phyloP scores from a whole-genome alignment of 345 rosid genomes.

The Moringa oleifera region DNA sequence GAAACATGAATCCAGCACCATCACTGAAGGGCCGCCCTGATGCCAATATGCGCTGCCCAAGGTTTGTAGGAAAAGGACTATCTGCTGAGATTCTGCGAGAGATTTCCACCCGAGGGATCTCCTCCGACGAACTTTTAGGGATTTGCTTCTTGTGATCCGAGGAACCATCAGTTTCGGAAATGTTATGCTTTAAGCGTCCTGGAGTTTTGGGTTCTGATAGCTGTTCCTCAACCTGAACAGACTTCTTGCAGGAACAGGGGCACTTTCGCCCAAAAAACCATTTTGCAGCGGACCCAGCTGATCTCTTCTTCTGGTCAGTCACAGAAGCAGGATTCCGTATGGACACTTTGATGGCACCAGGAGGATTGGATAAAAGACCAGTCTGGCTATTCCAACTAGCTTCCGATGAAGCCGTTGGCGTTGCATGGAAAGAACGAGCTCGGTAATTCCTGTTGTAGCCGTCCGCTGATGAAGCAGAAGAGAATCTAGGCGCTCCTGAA shows the following conservation, averaged over 20 bases:
- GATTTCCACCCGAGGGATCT: background rate
- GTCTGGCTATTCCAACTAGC: constrained; percentile 94
- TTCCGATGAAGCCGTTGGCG: constrained; percentile 74
- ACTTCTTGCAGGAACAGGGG: constrained; percentile 69
- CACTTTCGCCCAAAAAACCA: constrained; percentile 63
- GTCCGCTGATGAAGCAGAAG: constrained; percentile 51
- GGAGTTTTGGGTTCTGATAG: constrained; percentile 26
- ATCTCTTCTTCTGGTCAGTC: background rate
- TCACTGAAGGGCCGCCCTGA: constrained; percentile 6
- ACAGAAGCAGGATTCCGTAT: constrained; percentile 21
- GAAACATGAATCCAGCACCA: constrained; percentile 44
- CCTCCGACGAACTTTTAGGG: background rate
- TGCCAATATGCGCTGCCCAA: constrained; percentile 20
- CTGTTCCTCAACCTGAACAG: constrained; percentile 58
- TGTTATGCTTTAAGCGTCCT: background rate
- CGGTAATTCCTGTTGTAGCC: constrained; percentile 30
- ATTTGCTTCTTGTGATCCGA: constrained; percentile 6
- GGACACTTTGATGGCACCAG: constrained; percentile 43
- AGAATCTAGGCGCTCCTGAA: constrained; percentile 35
- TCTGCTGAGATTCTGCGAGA: constrained; percentile 22
- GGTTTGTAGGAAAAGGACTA: constrained; percentile 1
- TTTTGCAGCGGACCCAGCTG: constrained; percentile 20
- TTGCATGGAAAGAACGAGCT: constrained; percentile 43
- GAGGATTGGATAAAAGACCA: constrained; percentile 59
- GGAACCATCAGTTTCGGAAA: too few species aligned